These are phyloP conservation scores for Cystobasidiaceae sp. DNA, from an alignment of 1,284 basidiomycete genomes.

Conservation along the genomic window DNA sequence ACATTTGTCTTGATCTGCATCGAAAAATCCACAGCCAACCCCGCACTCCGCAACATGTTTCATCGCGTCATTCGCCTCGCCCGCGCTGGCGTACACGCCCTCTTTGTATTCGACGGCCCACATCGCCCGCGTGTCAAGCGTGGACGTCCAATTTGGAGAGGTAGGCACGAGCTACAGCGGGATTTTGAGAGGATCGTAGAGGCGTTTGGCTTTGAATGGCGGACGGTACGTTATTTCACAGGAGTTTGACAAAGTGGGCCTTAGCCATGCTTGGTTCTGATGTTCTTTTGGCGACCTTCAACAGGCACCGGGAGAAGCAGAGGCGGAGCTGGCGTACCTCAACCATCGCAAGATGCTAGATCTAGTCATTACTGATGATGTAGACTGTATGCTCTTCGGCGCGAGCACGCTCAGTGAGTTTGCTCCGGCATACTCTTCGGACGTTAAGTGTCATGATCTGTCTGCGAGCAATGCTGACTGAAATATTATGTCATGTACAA, in stretches of 20 bases:
- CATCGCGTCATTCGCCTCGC: conserved; percentile 61
- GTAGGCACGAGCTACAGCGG: conserved; percentile 59
- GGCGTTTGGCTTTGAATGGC: conserved; percentile 82
- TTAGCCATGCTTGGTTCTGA: conserved; percentile 9
- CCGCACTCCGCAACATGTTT: conserved; percentile 53
- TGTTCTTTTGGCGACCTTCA: conserved; percentile 41
- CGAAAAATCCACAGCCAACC: conserved; percentile 46
- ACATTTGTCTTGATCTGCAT: neutral
- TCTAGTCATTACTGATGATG: conserved; percentile 63
- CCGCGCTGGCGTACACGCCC: conserved; percentile 69
- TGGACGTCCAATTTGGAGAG: conserved; percentile 61
- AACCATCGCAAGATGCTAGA: conserved; percentile 77
- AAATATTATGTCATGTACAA: no score
- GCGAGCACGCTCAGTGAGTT: conserved; percentile 53
- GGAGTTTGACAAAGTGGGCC: neutral
- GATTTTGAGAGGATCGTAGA: conserved; percentile 76
- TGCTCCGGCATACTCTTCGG: no score
- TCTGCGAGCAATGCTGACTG: no score
- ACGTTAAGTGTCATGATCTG: no score
- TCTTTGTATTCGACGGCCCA: conserved; percentile 94
- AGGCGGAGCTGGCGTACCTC: conserved; percentile 87
- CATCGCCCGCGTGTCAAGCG: conserved; percentile 76
- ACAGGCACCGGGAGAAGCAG: conserved; percentile 85
- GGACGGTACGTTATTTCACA: conserved; percentile 55
- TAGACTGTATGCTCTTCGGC: conserved; percentile 37